Conservation (phyloP, 768 basidiomycete genomes). For the Naganishia vaughanmartiniae region DNA sequence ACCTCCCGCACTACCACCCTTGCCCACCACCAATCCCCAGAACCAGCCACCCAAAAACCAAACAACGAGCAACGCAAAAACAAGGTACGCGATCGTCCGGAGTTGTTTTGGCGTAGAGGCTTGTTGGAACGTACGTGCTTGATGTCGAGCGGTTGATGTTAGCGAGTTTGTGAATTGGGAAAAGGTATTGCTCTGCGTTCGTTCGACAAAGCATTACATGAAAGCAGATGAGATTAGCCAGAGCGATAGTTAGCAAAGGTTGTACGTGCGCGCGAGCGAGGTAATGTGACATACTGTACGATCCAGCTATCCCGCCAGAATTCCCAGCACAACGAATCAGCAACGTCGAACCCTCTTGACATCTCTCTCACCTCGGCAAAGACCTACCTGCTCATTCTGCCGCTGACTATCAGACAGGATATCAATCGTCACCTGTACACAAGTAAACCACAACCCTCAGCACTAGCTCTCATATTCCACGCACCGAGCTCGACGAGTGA, state of each 20-base stretch:
- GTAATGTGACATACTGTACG: constrained; percentile 41
- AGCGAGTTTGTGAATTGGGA: constrained; percentile 49
- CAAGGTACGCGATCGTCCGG: constrained; percentile 48
- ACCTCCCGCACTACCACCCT: not conserved
- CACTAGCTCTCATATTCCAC: too few relatives aligned
- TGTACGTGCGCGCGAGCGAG: not conserved
- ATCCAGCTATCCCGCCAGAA: constrained; percentile 39
- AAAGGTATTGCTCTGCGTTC: constrained; percentile 46
- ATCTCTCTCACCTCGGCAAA: too few relatives aligned
- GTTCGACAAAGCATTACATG: not conserved
- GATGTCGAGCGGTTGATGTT: constrained; percentile 49
- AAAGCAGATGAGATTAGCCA: not conserved
- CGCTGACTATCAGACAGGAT: constrained; percentile 50
- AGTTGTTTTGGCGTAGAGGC: constrained; percentile 47
- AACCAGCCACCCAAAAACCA: constrained; percentile 40
- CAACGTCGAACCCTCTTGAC: not conserved
- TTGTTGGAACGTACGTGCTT: constrained; percentile 47
- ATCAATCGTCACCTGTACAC: constrained; percentile 50
- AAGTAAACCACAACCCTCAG: too few relatives aligned
- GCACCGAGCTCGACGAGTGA: too few relatives aligned
- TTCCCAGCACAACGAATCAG: not conserved
- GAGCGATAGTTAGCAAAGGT: too few relatives aligned
- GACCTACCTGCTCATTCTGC: constrained; percentile 50
- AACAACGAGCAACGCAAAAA: constrained; percentile 41
- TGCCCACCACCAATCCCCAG: constrained; percentile 5